Percentiles rank a stretch among this genome's conserved stretches.
phyloP scores from a whole-genome alignment of 2,329 filamentous ascomycete genomes.

The Trichoderma simmonsii region DNA sequence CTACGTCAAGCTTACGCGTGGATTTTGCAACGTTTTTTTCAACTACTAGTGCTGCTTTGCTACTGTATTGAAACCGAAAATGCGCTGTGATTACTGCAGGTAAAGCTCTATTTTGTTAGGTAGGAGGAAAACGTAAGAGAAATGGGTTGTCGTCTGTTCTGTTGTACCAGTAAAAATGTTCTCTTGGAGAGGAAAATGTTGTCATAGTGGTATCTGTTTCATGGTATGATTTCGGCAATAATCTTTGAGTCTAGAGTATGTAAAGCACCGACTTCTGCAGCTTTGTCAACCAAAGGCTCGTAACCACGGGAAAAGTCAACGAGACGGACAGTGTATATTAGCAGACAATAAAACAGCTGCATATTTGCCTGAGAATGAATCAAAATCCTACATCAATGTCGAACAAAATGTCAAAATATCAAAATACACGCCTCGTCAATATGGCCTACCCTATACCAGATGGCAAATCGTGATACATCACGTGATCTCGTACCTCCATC shows the following conservation, averaged over 20 bases:
- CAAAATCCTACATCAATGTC: not conserved
- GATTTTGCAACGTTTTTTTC: not conserved
- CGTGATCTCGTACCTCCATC: not conserved
- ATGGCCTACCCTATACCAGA: not conserved
- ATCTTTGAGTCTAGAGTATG: not conserved
- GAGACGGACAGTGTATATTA: not conserved
- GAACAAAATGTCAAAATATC: not conserved
- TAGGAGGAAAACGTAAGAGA: no score
- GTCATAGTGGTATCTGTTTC: no score
- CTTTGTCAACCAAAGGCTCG: not conserved
- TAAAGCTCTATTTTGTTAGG: not conserved
- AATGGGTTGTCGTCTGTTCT: no score
- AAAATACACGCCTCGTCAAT: no score
- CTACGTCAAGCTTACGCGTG: slow-evolving; percentile 12
- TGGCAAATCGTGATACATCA: not conserved
- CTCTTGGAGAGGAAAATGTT: no score
- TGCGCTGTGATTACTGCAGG: not conserved
- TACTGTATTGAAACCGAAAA: not conserved
- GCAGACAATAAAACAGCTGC: not conserved
- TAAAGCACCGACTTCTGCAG: not conserved
- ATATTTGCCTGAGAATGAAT: not conserved
- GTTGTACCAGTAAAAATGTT: no score
- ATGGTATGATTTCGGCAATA: not conserved
- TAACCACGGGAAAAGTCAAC: not conserved
- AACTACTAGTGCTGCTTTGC: not conserved